Conservation (phyloP, 495 filamentous ascomycete genomes). For the Lasiosphaeriaceae sp. region DNA sequence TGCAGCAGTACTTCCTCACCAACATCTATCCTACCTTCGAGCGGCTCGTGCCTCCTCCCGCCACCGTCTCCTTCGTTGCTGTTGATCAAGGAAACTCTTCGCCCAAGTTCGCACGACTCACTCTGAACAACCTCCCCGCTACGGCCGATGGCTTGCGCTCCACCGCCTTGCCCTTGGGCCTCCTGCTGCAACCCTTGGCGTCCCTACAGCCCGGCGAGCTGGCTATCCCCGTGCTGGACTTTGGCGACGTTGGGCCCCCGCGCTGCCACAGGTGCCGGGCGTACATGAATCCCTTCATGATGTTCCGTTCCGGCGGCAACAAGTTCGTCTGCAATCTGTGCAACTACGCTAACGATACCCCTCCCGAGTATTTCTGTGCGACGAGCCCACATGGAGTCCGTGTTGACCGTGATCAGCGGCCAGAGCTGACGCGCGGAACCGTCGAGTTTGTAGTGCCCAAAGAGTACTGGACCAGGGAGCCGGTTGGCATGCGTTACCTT, state of each 20-base stretch:
- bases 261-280: conserved; percentile 90
- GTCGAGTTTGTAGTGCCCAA: conserved; percentile 96
- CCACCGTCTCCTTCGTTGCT: conserved; percentile 84
- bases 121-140: conserved; percentile 86
- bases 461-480: conserved; percentile 97
- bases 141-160: conserved; percentile 72
- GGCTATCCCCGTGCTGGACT: conserved; percentile 89
- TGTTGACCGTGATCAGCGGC: conserved; percentile 83
- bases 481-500: conserved; percentile 78
- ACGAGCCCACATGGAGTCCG: conserved; percentile 82
- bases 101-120: conserved; percentile 87
- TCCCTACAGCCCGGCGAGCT: conserved; percentile 79
- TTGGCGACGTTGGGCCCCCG: conserved; percentile 86
- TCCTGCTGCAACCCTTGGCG: conserved; percentile 86
- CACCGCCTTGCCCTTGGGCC: conserved; percentile 79
- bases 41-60: conserved; percentile 82
- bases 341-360: conserved; percentile 92
- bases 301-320: conserved; percentile 87
- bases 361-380: conserved; percentile 88
- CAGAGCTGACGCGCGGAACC: conserved; percentile 85
- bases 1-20: conserved; percentile 76
- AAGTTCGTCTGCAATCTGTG: conserved; percentile 99
- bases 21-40: conserved; percentile 94
- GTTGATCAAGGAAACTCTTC: conserved; percentile 96
- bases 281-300: conserved; percentile 99